These are phyloP conservation scores for Martiniozyma asiatica DNA, from an alignment of 1,139 yeast species.

Conservation along the genomic window DNA sequence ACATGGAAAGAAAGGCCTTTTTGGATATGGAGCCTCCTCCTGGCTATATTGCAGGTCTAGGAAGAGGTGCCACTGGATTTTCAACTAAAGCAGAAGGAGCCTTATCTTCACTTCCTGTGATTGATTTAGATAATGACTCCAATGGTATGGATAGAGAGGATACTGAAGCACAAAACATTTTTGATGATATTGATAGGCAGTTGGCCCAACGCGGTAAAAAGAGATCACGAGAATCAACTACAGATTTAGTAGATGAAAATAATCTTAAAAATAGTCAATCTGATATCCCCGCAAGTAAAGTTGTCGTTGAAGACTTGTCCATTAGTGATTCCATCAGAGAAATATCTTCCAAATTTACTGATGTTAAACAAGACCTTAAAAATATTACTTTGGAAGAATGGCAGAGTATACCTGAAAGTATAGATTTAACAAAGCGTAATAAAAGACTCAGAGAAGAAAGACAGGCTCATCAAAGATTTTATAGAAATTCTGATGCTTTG, in stretches of 20 bases:
- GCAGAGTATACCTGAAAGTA: slow-evolving; percentile 77
- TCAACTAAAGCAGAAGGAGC: slow-evolving; percentile 66
- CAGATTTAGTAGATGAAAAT: slow-evolving; percentile 1
- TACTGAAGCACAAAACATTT: slow-evolving; percentile 68
- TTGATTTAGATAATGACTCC: slow-evolving; percentile 22
- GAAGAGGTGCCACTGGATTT: slow-evolving; percentile 93
- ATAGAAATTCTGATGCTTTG: slow-evolving; percentile 75
- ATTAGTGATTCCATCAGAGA: slow-evolving; percentile 21
- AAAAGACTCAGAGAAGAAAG: slow-evolving; percentile 57
- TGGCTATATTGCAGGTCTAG: slow-evolving; percentile 86
- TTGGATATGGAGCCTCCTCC: slow-evolving; percentile 81
- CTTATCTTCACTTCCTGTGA: slow-evolving; percentile 26
- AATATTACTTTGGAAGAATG: slow-evolving; percentile 60
- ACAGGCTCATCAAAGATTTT: slow-evolving; percentile 55
- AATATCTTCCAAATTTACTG: slow-evolving; percentile 33
- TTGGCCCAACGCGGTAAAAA: slow-evolving; percentile 7
- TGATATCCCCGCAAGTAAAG: slow-evolving; percentile 4
- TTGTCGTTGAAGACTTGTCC: slow-evolving; percentile 15
- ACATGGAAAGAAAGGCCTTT: slow-evolving; percentile 52
- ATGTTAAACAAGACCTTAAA: slow-evolving; percentile 53
- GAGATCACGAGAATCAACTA: not conserved
- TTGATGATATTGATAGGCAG: slow-evolving; percentile 47
- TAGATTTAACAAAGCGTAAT: slow-evolving; percentile 73
- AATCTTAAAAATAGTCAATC: slow-evolving; percentile 1
- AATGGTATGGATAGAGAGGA: slow-evolving; percentile 34